A percentile compares a stretch with the other conserved stretches of the same genome.
phyloP scores from a whole-genome alignment of 2,329 filamentous ascomycete genomes.

The Xylaria sp. region DNA sequence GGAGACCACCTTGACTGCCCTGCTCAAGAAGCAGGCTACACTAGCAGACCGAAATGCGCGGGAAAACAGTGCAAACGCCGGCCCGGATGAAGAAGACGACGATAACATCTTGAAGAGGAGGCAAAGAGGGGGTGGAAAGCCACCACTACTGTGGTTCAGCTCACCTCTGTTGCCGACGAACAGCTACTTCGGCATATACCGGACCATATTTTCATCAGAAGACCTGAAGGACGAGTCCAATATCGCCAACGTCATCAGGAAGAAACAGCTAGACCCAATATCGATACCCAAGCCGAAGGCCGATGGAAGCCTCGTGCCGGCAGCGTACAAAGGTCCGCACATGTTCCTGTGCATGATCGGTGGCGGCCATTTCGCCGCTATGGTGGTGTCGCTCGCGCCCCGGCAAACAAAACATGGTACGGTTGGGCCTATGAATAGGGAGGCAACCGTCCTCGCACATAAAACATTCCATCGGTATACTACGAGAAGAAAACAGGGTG shows the following conservation, averaged over 20 bases:
- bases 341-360: constrained; percentile 99
- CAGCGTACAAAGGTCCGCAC: constrained; percentile 77
- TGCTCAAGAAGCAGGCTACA: constrained; percentile 85
- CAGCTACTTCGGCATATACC: constrained; percentile 85
- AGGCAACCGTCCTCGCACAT: constrained; percentile 89
- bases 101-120: constrained; percentile 58
- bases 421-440: constrained; percentile 78
- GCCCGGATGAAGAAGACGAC: constrained; percentile 64
- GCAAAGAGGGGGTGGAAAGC: constrained; percentile 69
- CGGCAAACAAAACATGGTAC: constrained; percentile 75
- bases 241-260: constrained; percentile 74
- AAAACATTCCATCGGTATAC: constrained; percentile 99
- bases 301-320: constrained; percentile 65
- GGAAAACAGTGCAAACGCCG: constrained; percentile 53
- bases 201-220: constrained; percentile 77
- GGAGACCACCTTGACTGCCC: constrained; percentile 76
- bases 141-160: constrained; percentile 86
- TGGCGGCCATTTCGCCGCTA: constrained; percentile 95
- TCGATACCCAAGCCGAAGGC: constrained; percentile 63
- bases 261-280: constrained; percentile 79
- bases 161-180: constrained; percentile 80
- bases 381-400: constrained; percentile 90
- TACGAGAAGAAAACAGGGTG: constrained; percentile 94
- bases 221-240: constrained; percentile 73
- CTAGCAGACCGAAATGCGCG: constrained; percentile 61